phyloP scores from a whole-genome alignment of 306 rosid genomes.

The Cicer pinnatifidum region DNA sequence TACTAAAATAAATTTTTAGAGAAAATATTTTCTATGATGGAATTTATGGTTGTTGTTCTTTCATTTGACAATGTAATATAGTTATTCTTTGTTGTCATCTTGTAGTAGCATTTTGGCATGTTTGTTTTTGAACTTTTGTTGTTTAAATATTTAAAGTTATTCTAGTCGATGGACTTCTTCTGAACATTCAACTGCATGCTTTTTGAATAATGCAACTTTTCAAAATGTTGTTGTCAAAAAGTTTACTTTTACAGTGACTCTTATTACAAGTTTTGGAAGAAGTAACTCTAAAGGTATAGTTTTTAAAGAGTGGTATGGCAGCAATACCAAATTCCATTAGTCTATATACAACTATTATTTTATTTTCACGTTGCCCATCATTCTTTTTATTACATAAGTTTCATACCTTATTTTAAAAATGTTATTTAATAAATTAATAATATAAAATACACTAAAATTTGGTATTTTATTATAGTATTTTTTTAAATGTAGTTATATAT shows the following conservation, averaged over 20 bases:
- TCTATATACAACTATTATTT: slow-evolving; percentile 11
- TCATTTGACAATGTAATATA: slow-evolving; percentile 10
- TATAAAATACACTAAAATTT: no score
- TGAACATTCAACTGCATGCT: slow-evolving; percentile 58
- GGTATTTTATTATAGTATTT: no score
- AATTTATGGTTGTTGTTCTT: neutral
- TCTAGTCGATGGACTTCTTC: slow-evolving; percentile 42
- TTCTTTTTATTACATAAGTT: neutral
- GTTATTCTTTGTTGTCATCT: slow-evolving; percentile 22
- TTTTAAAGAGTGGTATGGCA: slow-evolving; percentile 51
- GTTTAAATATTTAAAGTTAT: slow-evolving; percentile 38
- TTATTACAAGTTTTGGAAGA: slow-evolving; percentile 53
- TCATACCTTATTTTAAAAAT: no score
- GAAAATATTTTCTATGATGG: neutral
- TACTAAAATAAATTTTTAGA: no score
- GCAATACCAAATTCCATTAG: slow-evolving; percentile 44
- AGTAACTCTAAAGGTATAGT: slow-evolving; percentile 51
- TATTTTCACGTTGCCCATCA: slow-evolving; percentile 46
- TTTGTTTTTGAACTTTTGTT: slow-evolving; percentile 33
- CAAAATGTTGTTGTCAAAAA: slow-evolving; percentile 50
- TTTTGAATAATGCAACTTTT: slow-evolving; percentile 59
- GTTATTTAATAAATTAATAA: no score
- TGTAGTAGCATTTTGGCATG: slow-evolving; percentile 44
- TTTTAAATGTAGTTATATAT: no score
- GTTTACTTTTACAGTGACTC: slow-evolving; percentile 56